Conservation (phyloP, 2,329 filamentous ascomycete species). For the Furcasterigmium furcatum region DNA sequence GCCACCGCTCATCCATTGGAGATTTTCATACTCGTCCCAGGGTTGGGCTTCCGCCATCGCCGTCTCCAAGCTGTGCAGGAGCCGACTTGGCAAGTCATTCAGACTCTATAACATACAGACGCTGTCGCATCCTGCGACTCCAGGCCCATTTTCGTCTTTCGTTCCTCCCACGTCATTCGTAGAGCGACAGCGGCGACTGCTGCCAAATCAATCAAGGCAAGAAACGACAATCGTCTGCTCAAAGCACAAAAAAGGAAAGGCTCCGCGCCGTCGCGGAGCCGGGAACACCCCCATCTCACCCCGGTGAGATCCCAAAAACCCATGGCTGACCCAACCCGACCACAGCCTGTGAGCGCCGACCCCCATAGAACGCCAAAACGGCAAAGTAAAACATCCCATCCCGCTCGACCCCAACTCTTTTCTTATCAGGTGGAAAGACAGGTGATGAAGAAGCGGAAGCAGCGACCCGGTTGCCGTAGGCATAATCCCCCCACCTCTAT, state of each 20-base stretch:
- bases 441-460: background rate
- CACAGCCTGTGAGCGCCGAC: background rate
- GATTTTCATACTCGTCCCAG: background rate
- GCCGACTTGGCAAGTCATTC: background rate
- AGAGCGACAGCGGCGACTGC: background rate
- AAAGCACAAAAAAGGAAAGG: background rate
- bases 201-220: background rate
- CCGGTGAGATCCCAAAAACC: background rate
- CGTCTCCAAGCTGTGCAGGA: background rate
- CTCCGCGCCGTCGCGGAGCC: background rate
- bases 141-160: background rate
- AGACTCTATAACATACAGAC: background rate
- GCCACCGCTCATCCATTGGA: background rate
- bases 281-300: background rate
- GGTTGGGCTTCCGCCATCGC: too few relatives aligned
- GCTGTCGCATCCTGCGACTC: background rate
- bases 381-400: background rate
- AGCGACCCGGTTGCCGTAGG: background rate
- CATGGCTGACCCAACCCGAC: background rate
- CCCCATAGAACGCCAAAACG: constrained; percentile 1
- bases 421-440: background rate
- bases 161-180: background rate
- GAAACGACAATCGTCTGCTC: background rate
- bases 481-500: constrained; percentile 9
- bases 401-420: background rate